Conservation (phyloP, 805 yeast species). For the Saturnispora kantuleensis region DNA sequence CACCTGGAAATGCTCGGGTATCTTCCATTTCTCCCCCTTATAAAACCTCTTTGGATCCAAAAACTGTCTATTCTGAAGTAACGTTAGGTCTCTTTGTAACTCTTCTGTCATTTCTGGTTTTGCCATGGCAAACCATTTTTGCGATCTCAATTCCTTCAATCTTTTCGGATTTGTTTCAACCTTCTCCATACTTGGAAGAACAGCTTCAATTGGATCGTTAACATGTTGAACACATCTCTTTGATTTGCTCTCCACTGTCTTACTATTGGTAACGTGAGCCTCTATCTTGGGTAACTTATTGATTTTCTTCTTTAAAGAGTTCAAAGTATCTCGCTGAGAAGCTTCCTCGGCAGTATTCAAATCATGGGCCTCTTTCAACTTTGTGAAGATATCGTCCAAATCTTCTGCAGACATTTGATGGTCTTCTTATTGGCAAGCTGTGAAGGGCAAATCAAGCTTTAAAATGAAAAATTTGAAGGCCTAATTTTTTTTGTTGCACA, state of each 20-base stretch:
- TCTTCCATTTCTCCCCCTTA: conserved; percentile 71
- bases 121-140: conserved; percentile 74
- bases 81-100: conserved; percentile 63
- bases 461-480: neutral
- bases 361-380: conserved; percentile 7
- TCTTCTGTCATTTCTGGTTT: conserved; percentile 64
- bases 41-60: conserved; percentile 94
- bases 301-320: conserved; percentile 21
- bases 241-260: conserved; percentile 9
- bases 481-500: neutral
- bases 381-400: conserved; percentile 28
- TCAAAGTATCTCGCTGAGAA: conserved; percentile 15
- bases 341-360: neutral
- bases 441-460: neutral
- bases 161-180: conserved; percentile 12
- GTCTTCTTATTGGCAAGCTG: neutral
- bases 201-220: conserved; percentile 36
- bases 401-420: conserved; percentile 9
- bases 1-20: conserved; percentile 60
- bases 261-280: conserved; percentile 12
- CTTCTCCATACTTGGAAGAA: conserved; percentile 13
- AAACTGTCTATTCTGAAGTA: conserved; percentile 80
- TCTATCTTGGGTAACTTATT: conserved; percentile 31
- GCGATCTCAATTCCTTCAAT: conserved; percentile 34
- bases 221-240: conserved; percentile 23